These are phyloP conservation scores for Phytophthora crassamura DNA, from an alignment of 352 stramenopile species.

Conservation along the genomic window DNA sequence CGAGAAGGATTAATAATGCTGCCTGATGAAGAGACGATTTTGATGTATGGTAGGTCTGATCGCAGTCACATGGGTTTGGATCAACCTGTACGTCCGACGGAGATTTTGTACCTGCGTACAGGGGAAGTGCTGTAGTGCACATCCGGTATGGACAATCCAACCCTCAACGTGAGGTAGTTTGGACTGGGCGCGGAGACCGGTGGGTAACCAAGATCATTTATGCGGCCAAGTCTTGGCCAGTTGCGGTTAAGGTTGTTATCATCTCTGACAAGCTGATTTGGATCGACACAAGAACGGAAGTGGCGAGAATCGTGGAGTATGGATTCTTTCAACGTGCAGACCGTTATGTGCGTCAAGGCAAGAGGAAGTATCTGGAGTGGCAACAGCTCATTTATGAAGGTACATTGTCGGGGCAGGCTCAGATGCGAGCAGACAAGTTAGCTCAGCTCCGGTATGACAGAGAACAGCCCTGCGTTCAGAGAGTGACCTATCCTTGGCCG, in stretches of 20 bases:
- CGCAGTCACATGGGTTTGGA: background rate
- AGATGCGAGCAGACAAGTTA: background rate
- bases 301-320: conserved; percentile 9
- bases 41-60: background rate
- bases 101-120: background rate
- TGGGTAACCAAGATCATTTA: conserved; percentile 9
- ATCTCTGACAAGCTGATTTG: background rate
- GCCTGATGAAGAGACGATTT: conserved; percentile 1
- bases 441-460: background rate
- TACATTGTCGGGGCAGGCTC: background rate
- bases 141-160: background rate
- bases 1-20: conserved; percentile 2
- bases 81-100: background rate
- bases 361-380: conserved; percentile 1
- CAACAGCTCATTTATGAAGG: conserved; percentile 5
- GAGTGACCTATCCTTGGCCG: background rate
- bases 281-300: background rate
- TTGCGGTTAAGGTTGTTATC: conserved; percentile 7
- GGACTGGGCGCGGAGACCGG: too few relatives aligned
- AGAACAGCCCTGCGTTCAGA: background rate
- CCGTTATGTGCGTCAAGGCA: conserved; percentile 3
- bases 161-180: background rate
- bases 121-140: background rate
- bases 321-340: background rate
- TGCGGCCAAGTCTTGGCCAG: background rate